phyloP scores from a whole-genome alignment of 192 early-diverging fungal species.

The Entomortierella chlamydospora region DNA sequence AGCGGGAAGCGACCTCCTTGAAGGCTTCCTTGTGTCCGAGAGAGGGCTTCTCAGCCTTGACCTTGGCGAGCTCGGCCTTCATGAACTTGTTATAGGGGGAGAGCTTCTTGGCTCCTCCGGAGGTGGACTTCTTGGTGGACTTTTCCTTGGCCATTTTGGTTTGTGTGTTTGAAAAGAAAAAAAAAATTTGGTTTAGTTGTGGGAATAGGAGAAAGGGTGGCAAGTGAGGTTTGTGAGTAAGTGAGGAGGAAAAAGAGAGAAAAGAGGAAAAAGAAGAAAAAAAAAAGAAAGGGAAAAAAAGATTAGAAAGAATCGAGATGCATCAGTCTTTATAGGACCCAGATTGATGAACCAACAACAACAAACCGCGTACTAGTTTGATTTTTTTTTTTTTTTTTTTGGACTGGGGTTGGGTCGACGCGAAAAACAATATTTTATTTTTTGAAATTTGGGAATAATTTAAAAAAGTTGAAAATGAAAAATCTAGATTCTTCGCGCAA shows the following conservation, averaged over 20 bases:
- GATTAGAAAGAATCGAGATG: conserved; percentile 32
- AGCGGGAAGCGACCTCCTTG: conserved; percentile 70
- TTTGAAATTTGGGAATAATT: not conserved
- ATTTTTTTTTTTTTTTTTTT: conserved; percentile 1
- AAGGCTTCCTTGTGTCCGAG: conserved; percentile 77
- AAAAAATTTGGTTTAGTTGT: not conserved
- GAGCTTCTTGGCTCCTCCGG: conserved; percentile 49
- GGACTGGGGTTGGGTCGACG: not conserved
- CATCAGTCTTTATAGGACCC: conserved; percentile 8
- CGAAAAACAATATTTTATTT: not conserved
- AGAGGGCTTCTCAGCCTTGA: conserved; percentile 70
- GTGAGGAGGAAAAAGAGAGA: conserved; percentile 11
- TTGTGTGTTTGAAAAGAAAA: conserved; percentile 14
- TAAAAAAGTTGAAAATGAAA: not conserved
- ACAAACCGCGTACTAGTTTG: not conserved
- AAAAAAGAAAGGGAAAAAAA: conserved; percentile 22
- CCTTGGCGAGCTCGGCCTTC: conserved; percentile 75
- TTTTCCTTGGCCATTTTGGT: conserved; percentile 65
- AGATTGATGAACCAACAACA: not conserved
- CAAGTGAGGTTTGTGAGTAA: not conserved
- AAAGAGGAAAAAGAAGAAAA: conserved; percentile 13
- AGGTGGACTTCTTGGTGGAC: conserved; percentile 57
- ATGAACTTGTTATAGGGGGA: conserved; percentile 79
- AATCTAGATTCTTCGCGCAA: not conserved
- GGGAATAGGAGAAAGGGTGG: not conserved